These are phyloP conservation scores for Cucumis melo DNA, from an alignment of 306 rosid genomes.

Conservation along the genomic window DNA sequence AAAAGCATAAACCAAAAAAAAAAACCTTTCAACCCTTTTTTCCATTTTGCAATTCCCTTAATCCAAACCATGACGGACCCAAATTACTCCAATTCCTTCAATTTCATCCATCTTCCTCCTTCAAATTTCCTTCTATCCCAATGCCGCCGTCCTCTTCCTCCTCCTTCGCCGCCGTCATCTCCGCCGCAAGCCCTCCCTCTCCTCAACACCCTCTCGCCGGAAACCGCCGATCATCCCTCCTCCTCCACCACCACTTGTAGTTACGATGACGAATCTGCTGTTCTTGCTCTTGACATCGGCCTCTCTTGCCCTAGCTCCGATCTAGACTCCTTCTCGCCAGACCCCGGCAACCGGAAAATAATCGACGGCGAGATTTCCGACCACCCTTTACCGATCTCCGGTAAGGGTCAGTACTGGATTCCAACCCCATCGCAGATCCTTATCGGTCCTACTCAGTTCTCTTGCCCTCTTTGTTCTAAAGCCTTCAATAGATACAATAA, in stretches of 20 bases:
- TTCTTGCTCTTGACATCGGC: slow-evolving; percentile 52
- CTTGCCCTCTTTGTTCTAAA: slow-evolving; percentile 70
- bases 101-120: slow-evolving; percentile 23
- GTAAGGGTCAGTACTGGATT: slow-evolving; percentile 71
- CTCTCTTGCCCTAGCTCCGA: slow-evolving; percentile 36
- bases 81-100: slow-evolving; percentile 32
- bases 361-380: slow-evolving; percentile 8
- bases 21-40: neutral
- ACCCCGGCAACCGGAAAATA: neutral
- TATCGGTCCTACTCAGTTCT: slow-evolving; percentile 69
- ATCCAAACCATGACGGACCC: slow-evolving; percentile 45
- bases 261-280: slow-evolving; percentile 6
- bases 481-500: slow-evolving; percentile 82
- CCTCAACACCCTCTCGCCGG: slow-evolving; percentile 31
- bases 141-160: neutral
- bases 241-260: slow-evolving; percentile 1
- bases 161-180: slow-evolving; percentile 1
- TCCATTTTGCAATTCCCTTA: neutral
- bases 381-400: slow-evolving; percentile 21
- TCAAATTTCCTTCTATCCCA: slow-evolving; percentile 5
- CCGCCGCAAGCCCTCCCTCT: slow-evolving; percentile 56
- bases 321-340: slow-evolving; percentile 15
- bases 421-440: slow-evolving; percentile 85
- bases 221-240: slow-evolving; percentile 4
- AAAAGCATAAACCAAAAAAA: neutral